Conservation (phyloP, 1,139 yeast genomes). For the Debaryomyces nepalensis region DNA sequence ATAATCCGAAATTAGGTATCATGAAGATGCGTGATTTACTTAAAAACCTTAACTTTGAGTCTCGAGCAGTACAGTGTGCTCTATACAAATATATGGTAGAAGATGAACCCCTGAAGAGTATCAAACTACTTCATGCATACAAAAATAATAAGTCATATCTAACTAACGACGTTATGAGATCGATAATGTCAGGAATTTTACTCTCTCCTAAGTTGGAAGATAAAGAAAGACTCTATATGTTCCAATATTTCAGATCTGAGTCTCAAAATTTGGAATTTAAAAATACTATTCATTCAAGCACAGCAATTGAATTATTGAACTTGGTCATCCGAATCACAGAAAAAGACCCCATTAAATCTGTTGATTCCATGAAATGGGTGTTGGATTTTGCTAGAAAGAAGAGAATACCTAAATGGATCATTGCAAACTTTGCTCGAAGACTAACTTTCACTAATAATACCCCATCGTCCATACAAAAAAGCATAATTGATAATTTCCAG, state of each 20-base stretch:
- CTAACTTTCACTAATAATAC: not conserved
- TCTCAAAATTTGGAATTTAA: conserved; percentile 26
- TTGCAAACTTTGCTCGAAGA: conserved; percentile 15
- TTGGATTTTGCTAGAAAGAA: conserved; percentile 19
- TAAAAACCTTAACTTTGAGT: conserved; percentile 20
- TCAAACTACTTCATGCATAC: conserved; percentile 28
- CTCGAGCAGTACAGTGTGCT: conserved; percentile 24
- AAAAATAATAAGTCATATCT: conserved; percentile 23
- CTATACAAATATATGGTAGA: conserved; percentile 31
- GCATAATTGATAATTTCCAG: not conserved
- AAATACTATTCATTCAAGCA: conserved; percentile 21
- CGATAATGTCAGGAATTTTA: conserved; percentile 34
- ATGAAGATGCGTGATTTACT: conserved; percentile 26
- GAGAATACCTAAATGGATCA: conserved; percentile 16
- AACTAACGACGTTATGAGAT: conserved; percentile 23
- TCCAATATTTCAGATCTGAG: conserved; percentile 26
- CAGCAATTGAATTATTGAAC: conserved; percentile 21
- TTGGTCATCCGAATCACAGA: conserved; percentile 17
- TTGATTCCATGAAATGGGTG: conserved; percentile 19
- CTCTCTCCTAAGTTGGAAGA: conserved; percentile 20
- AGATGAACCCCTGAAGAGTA: conserved; percentile 29
- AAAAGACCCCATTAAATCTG: conserved; percentile 15
- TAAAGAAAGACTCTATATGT: conserved; percentile 23
- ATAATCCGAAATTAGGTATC: conserved; percentile 15
- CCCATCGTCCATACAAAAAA: not conserved